Base-by-base conservation (phyloP, 2,329 filamentous ascomycete genomes). In the Penicillium sp. region DNA sequence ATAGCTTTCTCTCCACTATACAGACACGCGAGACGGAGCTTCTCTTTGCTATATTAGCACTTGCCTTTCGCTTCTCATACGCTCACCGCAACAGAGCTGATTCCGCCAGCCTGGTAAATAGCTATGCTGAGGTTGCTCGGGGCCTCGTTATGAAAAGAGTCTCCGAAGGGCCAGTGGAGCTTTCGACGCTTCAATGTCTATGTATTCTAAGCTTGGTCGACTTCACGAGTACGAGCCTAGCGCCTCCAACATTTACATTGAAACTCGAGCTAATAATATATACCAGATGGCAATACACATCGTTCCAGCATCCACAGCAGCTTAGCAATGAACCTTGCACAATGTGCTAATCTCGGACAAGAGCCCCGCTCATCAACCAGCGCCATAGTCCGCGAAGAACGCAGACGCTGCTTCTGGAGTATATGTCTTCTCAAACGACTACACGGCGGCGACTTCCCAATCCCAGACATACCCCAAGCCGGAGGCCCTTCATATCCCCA, bases 241-340 rank as follows among this genome's bases (percentile, higher is more conserved):
- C 29, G 2, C 10, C 21, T 38, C 4, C 9, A 25, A 9, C 7
- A 6, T 23, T 19, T 12, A 37, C 1, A 21, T 3, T 33, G 31
- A 33, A 33, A 13, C 31, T 12, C 9, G 15, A 25, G 17, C 38
- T 25, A 42, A 15, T 33, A 13, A n/a, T 37, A 37, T 17, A n/a
- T 12, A 10, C 33, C 43, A 79, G 78, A 79, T 67, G 77, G 79
- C n/a, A 78, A 78, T 54, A 77, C 76, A 19, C 71, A 76, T 57
- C 73, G 76, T 46, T 76, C 78, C 41, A 79, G 74, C 53, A 73
- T 78, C 4, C 74, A 79, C 56, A 77, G 74, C 58, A 78, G 77
- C 47, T 66, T 80, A 21, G 78, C 78, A 1, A 76, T 79, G 71
- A 77, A 78, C 45, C 62, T 81, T 15, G 77, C 77, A 10, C 75